These are phyloP conservation scores for Lasiosphaeria hispida DNA, from an alignment of 495 filamentous ascomycete genomes.

Conservation along the genomic window DNA sequence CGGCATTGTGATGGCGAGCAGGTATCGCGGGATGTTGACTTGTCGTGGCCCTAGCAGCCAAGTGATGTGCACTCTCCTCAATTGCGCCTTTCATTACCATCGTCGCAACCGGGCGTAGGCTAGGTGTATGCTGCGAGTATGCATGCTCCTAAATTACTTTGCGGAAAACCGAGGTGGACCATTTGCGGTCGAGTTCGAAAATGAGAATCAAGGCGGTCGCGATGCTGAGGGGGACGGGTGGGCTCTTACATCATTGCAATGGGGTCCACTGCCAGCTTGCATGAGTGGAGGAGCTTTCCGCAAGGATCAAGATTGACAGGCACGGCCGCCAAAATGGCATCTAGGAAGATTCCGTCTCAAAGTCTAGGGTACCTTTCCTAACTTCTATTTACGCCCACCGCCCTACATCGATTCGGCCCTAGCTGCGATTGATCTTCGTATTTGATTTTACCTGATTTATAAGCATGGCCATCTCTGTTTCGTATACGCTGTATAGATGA, in stretches of 20 bases:
- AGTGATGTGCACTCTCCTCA: too few species aligned
- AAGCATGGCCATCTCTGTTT: too few species aligned
- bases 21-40: neutral
- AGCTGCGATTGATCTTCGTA: too few species aligned
- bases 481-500: too few species aligned
- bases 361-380: too few species aligned
- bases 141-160: neutral
- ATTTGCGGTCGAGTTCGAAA: neutral
- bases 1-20: neutral
- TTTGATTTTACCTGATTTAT: too few species aligned
- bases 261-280: too few species aligned
- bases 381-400: too few species aligned
- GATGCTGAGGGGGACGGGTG: neutral
- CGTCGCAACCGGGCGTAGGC: neutral
- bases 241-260: slow-evolving; percentile 1
- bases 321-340: neutral
- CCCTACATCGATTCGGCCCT: too few species aligned
- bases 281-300: too few species aligned
- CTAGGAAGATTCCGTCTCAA: too few species aligned
- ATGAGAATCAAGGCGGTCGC: neutral
- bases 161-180: neutral
- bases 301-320: slow-evolving; percentile 2
- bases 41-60: neutral
- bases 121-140: neutral
- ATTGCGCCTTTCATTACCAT: neutral